These are phyloP conservation scores for Hymenoscyphus linearis DNA, from an alignment of 2,329 filamentous ascomycete genomes.

Conservation along the genomic window DNA sequence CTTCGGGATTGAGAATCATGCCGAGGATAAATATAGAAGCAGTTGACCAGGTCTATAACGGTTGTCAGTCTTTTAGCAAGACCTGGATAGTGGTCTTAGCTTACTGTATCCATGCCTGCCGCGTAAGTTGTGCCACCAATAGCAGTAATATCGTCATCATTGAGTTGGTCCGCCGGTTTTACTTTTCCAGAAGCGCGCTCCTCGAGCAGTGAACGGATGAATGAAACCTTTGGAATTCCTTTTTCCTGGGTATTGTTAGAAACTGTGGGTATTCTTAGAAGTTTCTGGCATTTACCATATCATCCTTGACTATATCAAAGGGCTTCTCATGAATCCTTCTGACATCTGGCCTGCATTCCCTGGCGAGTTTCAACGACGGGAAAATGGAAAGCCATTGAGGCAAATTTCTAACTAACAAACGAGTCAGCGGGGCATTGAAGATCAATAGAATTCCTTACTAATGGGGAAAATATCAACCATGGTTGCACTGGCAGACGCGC, in stretches of 20 bases:
- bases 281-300: slow-evolving; percentile 1
- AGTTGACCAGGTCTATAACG: not conserved
- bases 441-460: slow-evolving; percentile 31
- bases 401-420: slow-evolving; percentile 2
- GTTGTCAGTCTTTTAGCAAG: not conserved
- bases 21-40: slow-evolving; percentile 34
- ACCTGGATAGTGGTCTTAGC: not conserved
- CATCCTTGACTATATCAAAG: slow-evolving; percentile 22
- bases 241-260: not conserved
- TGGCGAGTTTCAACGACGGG: slow-evolving; percentile 23
- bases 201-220: slow-evolving; percentile 1
- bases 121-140: slow-evolving; percentile 43
- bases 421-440: not conserved
- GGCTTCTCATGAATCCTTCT: slow-evolving; percentile 38
- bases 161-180: slow-evolving; percentile 3
- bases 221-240: slow-evolving; percentile 3
- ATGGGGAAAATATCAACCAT: slow-evolving; percentile 44
- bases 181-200: slow-evolving; percentile 32
- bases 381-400: slow-evolving; percentile 32
- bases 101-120: slow-evolving; percentile 33
- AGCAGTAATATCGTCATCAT: slow-evolving; percentile 37
- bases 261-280: too few species aligned
- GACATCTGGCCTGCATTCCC: slow-evolving; percentile 27
- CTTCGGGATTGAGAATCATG: slow-evolving; percentile 37
- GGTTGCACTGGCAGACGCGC: slow-evolving; percentile 19